Evolutionary conservation across 192 early-diverging fungal species (phyloP).

Genomic region (Podila epicladia): DNA sequence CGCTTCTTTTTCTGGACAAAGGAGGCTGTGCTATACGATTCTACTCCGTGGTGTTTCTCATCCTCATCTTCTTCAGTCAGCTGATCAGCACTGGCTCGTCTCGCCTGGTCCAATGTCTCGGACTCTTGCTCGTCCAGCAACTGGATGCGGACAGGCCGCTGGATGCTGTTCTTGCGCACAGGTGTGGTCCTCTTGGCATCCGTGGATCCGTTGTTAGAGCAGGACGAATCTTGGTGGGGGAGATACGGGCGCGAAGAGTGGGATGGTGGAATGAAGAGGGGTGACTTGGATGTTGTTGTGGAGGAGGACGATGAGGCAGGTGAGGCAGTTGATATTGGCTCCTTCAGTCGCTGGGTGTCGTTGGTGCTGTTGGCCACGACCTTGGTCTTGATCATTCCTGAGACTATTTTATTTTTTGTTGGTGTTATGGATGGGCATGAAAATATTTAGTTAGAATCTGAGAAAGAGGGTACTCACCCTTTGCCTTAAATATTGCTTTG

Average conservation of each 20-base stretch:
- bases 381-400: background rate
- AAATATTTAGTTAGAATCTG: no score
- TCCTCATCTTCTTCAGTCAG: conserved; percentile 1
- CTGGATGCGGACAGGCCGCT: conserved; percentile 35
- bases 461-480: no score
- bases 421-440: no score
- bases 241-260: background rate
- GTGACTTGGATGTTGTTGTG: background rate
- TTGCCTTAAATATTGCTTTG: no score
- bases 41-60: background rate
- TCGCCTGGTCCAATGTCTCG: conserved; percentile 19
- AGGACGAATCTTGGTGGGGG: background rate
- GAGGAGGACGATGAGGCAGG: background rate
- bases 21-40: background rate
- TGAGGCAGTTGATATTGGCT: background rate
- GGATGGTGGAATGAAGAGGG: conserved; percentile 20
- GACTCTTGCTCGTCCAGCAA: conserved; percentile 33
- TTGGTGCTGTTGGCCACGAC: background rate
- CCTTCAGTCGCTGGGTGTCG: background rate
- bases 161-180: conserved; percentile 18
- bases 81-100: conserved; percentile 1
- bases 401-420: background rate
- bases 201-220: background rate
- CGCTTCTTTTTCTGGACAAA: background rate
- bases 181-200: background rate